Base-by-base conservation (phyloP, 1,284 basidiomycete species). In the Cystobasidium pallidum region DNA sequence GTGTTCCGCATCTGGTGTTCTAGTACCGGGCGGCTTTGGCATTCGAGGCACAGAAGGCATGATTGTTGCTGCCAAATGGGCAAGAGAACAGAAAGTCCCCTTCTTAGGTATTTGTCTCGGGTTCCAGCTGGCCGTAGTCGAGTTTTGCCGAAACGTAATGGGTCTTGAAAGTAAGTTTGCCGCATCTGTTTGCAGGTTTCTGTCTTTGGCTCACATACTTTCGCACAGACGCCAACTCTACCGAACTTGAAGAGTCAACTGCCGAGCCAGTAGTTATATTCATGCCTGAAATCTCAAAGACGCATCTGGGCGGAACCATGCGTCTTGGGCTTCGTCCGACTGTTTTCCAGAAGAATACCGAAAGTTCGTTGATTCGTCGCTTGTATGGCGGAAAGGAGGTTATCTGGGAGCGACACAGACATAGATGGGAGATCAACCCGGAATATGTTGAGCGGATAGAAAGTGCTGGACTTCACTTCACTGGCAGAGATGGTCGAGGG, bases 251-350 rank as follows among this genome's bases (percentile, higher is more conserved):
- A 54, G 82, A 85, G 39, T 77, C 81, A 17, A 84, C 84, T 26
- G 79, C 82, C 21, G 84, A 92, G 76, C 91, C 91, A 0, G 86
- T 94, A 70, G 86, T 99, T 81, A 87, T 98, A 77, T 99, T 95
- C 86, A 99, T 99, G 95, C 95, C 95, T 34, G 95, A 99, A 82
- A 92, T 99, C 77, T 96, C 93, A 55, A 92, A 91, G 80, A 98
- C 94, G 7, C 94, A 99, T 77, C 92, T 99, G 86, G 95, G 95
- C 68, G 95, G 95, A 32, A 99, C 95, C 26, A 99, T 99, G 95
- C 89, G 95, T 24, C 86, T 98, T 17, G 95, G 95, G 26, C 85
- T 99, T 63, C 88, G 95, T 24, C 94, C 96, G 4, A 98, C 95
- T 2, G 86, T 97, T 65, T 98, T 99, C 80, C 86, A 89, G 75